These are phyloP conservation scores for Pichia sp. DNA, from an alignment of 1,139 yeast genomes.

Conservation along the genomic window DNA sequence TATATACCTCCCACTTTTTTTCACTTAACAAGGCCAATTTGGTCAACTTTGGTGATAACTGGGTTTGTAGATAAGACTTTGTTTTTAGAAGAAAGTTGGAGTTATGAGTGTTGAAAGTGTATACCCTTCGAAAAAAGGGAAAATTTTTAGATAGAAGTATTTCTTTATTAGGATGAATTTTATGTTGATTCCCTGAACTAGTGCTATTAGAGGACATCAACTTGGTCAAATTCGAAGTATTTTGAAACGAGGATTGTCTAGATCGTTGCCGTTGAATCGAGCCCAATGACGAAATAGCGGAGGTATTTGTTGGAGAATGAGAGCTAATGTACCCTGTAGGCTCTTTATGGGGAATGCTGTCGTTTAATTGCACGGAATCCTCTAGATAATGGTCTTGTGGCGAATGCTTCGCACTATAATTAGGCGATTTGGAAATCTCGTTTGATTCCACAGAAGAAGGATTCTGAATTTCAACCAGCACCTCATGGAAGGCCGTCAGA, in stretches of 20 bases:
- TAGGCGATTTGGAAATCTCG: constrained; percentile 2
- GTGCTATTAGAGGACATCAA: constrained; percentile 19
- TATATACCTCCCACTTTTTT: constrained; percentile 68
- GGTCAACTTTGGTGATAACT: constrained; percentile 60
- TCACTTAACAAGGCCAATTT: constrained; percentile 63
- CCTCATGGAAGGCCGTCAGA: constrained; percentile 34
- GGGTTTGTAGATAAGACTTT: constrained; percentile 51
- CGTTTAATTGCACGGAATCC: background rate
- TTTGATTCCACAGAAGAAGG: constrained; percentile 13
- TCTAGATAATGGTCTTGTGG: constrained; percentile 12
- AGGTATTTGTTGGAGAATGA: constrained; percentile 21
- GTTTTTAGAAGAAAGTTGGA: constrained; percentile 41
- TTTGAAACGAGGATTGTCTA: constrained; percentile 15
- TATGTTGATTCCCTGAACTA: constrained; percentile 8
- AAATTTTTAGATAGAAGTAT: constrained; percentile 71
- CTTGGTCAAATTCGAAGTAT: constrained; percentile 25
- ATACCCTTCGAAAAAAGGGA: constrained; percentile 71
- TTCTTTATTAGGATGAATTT: constrained; percentile 46
- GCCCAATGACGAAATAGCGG: constrained; percentile 20
- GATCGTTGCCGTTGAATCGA: constrained; percentile 21
- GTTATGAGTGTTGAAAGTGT: constrained; percentile 62
- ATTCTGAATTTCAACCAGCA: constrained; percentile 26
- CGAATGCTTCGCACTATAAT: background rate
- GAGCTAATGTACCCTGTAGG: constrained; percentile 1
- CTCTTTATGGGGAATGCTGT: background rate